Percentiles rank a stretch among this genome's conserved stretches.
These are phyloP conservation scores for Fusarium redolens DNA, from an alignment of 2,329 filamentous ascomycete species.

Conservation along the genomic window DNA sequence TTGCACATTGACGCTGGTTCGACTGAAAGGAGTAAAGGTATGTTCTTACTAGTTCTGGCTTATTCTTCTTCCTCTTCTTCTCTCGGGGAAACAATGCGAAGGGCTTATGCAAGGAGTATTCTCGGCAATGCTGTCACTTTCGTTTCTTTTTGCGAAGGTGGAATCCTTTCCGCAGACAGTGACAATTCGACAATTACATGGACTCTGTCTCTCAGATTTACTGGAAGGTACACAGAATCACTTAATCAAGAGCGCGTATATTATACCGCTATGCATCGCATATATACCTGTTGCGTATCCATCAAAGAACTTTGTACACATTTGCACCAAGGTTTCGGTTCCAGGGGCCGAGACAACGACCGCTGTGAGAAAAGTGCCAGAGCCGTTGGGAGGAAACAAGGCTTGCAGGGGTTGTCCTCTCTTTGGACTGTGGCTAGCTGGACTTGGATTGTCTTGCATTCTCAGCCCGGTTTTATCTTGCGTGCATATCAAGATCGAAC, in stretches of 20 bases:
- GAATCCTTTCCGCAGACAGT: not conserved
- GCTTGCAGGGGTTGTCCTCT: constrained; percentile 13
- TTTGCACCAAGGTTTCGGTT: not conserved
- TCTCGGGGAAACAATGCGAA: not conserved
- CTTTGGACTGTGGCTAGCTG: not conserved
- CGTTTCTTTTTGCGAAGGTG: constrained; percentile 16
- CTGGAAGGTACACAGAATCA: not conserved
- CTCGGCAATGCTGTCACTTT: not conserved
- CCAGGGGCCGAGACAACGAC: constrained; percentile 1
- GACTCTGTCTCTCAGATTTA: not conserved
- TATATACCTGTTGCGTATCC: not conserved
- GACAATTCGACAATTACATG: not conserved
- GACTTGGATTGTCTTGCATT: not conserved
- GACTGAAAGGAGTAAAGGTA: not conserved
- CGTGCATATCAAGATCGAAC: constrained; percentile 22
- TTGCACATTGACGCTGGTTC: not conserved
- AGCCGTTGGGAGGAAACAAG: constrained; percentile 18
- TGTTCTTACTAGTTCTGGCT: not conserved
- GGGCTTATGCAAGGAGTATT: constrained; percentile 11
- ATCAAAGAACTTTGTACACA: not conserved
- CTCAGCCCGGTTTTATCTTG: not conserved
- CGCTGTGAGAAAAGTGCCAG: constrained; percentile 2
- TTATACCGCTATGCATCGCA: not conserved
- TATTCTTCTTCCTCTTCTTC: not conserved
- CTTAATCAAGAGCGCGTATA: constrained; percentile 8